Conservation (phyloP, 1,284 basidiomycete genomes). For the Nidula niveotomentosa region DNA sequence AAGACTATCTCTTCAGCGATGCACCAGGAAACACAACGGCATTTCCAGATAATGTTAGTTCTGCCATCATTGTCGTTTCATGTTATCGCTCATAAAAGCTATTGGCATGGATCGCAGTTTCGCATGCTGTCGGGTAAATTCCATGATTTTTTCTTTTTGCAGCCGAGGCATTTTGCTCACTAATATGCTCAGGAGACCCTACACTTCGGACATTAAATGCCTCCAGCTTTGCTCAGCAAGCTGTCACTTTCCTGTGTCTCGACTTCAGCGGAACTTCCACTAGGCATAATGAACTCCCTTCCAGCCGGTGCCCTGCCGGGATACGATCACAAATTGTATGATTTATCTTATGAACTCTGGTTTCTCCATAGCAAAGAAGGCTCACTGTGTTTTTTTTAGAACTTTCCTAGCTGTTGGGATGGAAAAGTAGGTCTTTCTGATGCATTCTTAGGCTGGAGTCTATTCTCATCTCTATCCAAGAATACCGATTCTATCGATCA, state of each 20-base stretch:
- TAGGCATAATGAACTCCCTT: conserved; percentile 24
- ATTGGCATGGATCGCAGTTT: no score
- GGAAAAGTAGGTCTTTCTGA: conserved; percentile 22
- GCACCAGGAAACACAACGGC: conserved; percentile 31
- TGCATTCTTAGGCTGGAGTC: not conserved
- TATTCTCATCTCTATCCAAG: not conserved
- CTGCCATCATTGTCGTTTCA: not conserved
- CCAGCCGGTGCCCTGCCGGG: conserved; percentile 28
- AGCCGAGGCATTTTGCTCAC: no score
- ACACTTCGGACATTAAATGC: conserved; percentile 31
- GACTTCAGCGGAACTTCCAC: conserved; percentile 31
- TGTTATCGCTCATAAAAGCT: no score
- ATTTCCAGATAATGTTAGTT: conserved; percentile 36
- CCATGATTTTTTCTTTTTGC: no score
- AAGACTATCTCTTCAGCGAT: conserved; percentile 37
- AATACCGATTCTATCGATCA: conserved; percentile 43
- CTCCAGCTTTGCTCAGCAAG: conserved; percentile 30
- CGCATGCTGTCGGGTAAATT: no score
- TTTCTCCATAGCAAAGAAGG: not conserved
- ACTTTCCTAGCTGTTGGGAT: conserved; percentile 39
- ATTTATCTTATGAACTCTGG: conserved; percentile 2
- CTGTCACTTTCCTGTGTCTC: conserved; percentile 35
- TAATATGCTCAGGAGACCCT: conserved; percentile 21
- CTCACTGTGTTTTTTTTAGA: conserved; percentile 15
- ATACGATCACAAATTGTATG: conserved; percentile 35